These are phyloP conservation scores for Phialophora verrucosa DNA, from an alignment of 2,329 filamentous ascomycete genomes.

Conservation along the genomic window DNA sequence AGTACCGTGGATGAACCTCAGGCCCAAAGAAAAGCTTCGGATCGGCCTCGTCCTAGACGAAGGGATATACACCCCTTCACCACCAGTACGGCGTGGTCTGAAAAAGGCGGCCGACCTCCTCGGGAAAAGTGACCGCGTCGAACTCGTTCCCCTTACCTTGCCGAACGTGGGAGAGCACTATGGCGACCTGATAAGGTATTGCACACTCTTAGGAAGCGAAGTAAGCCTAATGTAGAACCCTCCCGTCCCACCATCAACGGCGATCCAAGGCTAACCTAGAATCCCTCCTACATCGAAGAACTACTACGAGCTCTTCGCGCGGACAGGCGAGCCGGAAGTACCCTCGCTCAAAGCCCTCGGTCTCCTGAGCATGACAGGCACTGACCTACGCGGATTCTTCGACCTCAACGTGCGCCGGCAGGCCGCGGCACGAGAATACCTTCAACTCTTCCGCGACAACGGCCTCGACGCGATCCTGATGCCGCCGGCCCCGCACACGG, in stretches of 20 bases:
- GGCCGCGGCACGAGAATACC: constrained; percentile 24
- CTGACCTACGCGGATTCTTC: constrained; percentile 25
- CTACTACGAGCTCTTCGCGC: constrained; percentile 24
- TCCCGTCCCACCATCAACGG: not conserved
- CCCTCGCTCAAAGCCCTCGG: constrained; percentile 24
- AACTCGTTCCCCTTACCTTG: constrained; percentile 53
- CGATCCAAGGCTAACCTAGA: constrained; percentile 5
- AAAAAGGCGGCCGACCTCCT: constrained; percentile 47
- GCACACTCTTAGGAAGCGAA: constrained; percentile 22
- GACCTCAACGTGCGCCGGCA: constrained; percentile 27
- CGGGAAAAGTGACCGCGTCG: constrained; percentile 51
- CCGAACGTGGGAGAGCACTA: constrained; percentile 21
- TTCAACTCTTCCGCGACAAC: constrained; percentile 43
- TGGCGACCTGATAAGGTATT: constrained; percentile 24
- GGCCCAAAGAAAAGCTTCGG: constrained; percentile 40
- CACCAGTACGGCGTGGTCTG: constrained; percentile 48
- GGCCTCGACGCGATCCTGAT: constrained; percentile 66
- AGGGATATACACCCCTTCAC: constrained; percentile 46
- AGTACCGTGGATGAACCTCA: constrained; percentile 54
- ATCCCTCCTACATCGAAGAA: constrained; percentile 15
- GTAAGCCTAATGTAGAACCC: constrained; percentile 11
- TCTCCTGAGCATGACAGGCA: constrained; percentile 18
- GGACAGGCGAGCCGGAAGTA: constrained; percentile 25
- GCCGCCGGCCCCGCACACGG: constrained; percentile 67
- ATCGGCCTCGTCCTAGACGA: constrained; percentile 50